These are phyloP conservation scores for Bassia scoparia DNA, from an alignment of 148 eudicot species.

Conservation along the genomic window DNA sequence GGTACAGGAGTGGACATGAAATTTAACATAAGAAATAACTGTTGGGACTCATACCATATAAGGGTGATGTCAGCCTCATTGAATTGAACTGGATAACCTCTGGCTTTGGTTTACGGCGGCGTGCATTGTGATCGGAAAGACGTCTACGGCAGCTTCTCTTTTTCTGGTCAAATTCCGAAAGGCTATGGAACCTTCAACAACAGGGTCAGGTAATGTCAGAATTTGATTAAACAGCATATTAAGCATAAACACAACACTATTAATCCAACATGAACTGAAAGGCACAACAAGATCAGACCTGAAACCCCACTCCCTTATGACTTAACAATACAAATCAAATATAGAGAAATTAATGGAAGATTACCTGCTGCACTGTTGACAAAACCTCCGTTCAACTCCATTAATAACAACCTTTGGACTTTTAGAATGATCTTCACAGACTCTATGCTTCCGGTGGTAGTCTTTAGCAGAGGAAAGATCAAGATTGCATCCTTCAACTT, in stretches of 20 bases:
- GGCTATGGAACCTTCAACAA: conserved; percentile 65
- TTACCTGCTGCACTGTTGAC: conserved; percentile 99
- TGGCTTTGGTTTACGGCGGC: conserved; percentile 82
- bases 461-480: conserved; percentile 83
- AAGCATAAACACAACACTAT: neutral
- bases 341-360: neutral
- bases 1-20: neutral
- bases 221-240: neutral
- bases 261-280: neutral
- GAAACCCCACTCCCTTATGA: too few species aligned
- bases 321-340: too few species aligned
- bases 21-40: conserved; percentile 13
- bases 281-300: neutral
- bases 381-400: conserved; percentile 84
- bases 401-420: conserved; percentile 64
- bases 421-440: conserved; percentile 82
- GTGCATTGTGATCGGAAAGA: conserved; percentile 90
- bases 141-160: conserved; percentile 94
- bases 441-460: conserved; percentile 82
- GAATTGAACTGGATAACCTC: conserved; percentile 62
- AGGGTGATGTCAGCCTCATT: conserved; percentile 46
- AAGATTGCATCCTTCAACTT: conserved; percentile 84
- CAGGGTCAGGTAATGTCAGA: conserved; percentile 11
- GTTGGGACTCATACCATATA: conserved; percentile 41
- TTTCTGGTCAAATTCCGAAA: conserved; percentile 84